Evolutionary conservation across 306 rosid species (phyloP).

Genomic region (Inga laurina): DNA sequence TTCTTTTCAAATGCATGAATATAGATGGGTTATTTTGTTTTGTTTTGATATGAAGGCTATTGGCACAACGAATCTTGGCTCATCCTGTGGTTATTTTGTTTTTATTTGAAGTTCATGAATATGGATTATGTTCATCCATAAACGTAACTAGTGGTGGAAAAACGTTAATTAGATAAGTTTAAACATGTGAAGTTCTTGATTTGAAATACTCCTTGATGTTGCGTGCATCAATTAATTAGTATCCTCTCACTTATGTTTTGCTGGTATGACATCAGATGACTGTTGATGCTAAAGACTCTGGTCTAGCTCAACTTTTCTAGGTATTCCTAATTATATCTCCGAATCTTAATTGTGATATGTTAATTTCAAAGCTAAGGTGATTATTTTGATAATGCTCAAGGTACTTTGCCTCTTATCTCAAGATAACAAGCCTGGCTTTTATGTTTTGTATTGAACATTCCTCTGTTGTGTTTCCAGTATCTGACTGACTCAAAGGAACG

Average conservation of each 20-base stretch:
- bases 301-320: background rate
- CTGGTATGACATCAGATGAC: background rate
- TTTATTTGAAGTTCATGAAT: slow-evolving; percentile 14
- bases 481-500: background rate
- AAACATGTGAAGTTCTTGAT: background rate
- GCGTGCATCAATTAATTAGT: background rate
- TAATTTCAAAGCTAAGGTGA: background rate
- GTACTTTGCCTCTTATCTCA: background rate
- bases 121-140: slow-evolving; percentile 30
- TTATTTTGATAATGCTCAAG: background rate
- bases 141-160: slow-evolving; percentile 13
- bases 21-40: background rate
- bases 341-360: background rate
- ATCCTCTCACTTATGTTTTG: background rate
- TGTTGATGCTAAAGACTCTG: background rate
- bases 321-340: background rate
- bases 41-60: background rate
- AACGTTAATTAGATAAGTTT: background rate
- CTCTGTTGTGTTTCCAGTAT: background rate
- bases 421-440: background rate
- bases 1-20: background rate
- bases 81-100: slow-evolving; percentile 9
- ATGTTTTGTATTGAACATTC: background rate
- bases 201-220: background rate
- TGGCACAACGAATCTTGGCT: slow-evolving; percentile 13